Base-by-base conservation (phyloP, 2,329 filamentous ascomycete species). In the Sporothrix variecibatus region DNA sequence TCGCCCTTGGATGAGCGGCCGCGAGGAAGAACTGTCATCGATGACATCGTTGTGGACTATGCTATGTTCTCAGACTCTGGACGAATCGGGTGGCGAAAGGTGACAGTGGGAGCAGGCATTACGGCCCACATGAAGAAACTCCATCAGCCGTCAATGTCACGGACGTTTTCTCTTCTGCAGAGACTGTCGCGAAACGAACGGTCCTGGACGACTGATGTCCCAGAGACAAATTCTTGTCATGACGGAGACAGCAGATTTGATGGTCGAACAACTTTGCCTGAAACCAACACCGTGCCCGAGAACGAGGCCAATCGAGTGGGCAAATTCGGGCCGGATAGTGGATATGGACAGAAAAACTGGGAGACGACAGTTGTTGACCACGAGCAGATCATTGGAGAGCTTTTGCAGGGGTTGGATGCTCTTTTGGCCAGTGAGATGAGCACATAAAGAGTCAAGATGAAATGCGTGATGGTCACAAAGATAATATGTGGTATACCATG, bases 31-130 rank as follows among this genome's bases (percentile, higher is more conserved):
- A 9, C 69, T 20, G 64, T 72, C n/a, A 58, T 56, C 43, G 70
- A 74, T 28, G 28, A 9, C 23, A 12, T 74, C 34, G 2, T 38
- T 11, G 8, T n/a, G 23, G 73, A 74, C 46, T 67, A 74, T 38
- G 34, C 40, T 23, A 26, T 65, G 40, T 60, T 72, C 46, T 56
- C 40, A 40, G 64, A 43, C 11, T 70, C 70, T 15, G 56, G 56
- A 23, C 51, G 43, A 20, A 53, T 69, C 26, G 49, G 62, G 5
- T 23, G 40, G 38, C 43, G n/a, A 7, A 34, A 40, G 9, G 28
- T 12, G 43, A 34, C n/a, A 26, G 12, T 26, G 6, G 17, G 46
- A 34, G 28, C n/a, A 17, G 62, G 38, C 9, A 6, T 62, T 8
- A 38, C 58, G 1, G n/a, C 5, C 62, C 11, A 46, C 12, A 17